Base-by-base conservation (phyloP, 179 eudicot genomes). In the Beta macrorhiza region DNA sequence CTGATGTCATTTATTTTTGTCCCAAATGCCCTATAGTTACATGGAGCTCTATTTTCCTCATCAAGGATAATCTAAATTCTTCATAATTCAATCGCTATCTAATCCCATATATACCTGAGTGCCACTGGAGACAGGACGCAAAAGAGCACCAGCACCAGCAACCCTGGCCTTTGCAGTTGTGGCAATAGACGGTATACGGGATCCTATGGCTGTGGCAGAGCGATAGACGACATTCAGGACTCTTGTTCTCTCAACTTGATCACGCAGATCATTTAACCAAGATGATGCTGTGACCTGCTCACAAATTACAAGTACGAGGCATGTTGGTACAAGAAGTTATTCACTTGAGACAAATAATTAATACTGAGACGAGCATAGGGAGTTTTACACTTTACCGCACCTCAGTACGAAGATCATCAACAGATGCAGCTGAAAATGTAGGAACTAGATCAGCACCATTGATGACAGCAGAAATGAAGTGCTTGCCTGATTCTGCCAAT, bases 401-500 rank as follows among this genome's bases (percentile, higher is more conserved):
- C 97, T 95, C 99, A 67, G 98, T 88, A 49, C 98, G 98, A 83
- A 95, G 99, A 86, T 89, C 97, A 88, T 95, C 99, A 56, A 95
- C 78, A 64, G 99, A 93, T 81, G 93, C 87, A 77, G 98, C 71
- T 86, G 99, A 95, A 87, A 93, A 95, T 65, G 99, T 93, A 20
- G 99, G 99, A 77, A 95, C 99, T 69, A 95, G 84, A 87, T 95
- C 99, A 82, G 98, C 92, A 58, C 97, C 97, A 75, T 95, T 95
- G 75, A 95, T 89, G 78, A 95, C 83, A 75, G 99, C 90, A 62
- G 97, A 89, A 63, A 95, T 90, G 84, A 95, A 95, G 78, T 92
- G 92, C 79, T 91, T 89, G 72, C 99, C 99, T 68, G 99, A 95
- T 86, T 95, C 98, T 10, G 99, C 98, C 83, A 95, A 89, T 75